Conservation (phyloP, 1,284 basidiomycete genomes). For the Phellopilus nigrolimitatus region DNA sequence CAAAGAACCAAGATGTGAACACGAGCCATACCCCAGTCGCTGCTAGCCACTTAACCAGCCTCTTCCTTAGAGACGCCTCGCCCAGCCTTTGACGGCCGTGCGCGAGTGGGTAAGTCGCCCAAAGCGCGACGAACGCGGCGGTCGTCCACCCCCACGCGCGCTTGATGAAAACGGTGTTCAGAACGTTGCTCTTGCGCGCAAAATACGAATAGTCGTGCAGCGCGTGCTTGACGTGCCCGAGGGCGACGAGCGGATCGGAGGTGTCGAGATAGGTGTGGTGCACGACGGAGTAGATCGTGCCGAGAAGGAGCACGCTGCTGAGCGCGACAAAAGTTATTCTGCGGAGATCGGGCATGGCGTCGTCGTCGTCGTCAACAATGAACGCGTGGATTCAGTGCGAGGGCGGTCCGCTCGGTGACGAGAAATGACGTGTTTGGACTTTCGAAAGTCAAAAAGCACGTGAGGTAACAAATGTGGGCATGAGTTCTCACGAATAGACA, state of each 20-base stretch:
- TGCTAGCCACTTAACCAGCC: conserved; percentile 54
- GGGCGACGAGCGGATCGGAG: conserved; percentile 62
- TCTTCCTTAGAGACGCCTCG: conserved; percentile 23
- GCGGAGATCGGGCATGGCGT: conserved; percentile 23
- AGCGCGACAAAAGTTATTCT: conserved; percentile 29
- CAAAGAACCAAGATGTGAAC: conserved; percentile 91
- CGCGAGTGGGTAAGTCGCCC: conserved; percentile 46
- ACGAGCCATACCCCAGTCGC: conserved; percentile 69
- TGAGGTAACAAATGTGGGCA: too few species aligned
- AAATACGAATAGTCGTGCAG: conserved; percentile 68
- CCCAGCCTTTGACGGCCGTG: neutral
- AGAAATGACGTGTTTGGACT: too few species aligned
- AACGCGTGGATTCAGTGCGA: too few species aligned
- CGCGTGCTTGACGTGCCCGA: conserved; percentile 53
- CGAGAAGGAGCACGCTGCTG: conserved; percentile 40
- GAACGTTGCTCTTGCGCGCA: conserved; percentile 74
- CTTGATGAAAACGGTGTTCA: conserved; percentile 90
- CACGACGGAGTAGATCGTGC: conserved; percentile 48
- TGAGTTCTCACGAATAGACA: too few species aligned
- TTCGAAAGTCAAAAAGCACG: too few species aligned
- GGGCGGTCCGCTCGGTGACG: too few species aligned
- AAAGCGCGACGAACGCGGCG: conserved; percentile 55
- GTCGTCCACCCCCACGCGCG: conserved; percentile 90
- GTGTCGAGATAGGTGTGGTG: conserved; percentile 61
- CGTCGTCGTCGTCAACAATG: neutral